Evolutionary conservation across 306 rosid genomes (phyloP).

Genomic region (Citrullus amarus): DNA sequence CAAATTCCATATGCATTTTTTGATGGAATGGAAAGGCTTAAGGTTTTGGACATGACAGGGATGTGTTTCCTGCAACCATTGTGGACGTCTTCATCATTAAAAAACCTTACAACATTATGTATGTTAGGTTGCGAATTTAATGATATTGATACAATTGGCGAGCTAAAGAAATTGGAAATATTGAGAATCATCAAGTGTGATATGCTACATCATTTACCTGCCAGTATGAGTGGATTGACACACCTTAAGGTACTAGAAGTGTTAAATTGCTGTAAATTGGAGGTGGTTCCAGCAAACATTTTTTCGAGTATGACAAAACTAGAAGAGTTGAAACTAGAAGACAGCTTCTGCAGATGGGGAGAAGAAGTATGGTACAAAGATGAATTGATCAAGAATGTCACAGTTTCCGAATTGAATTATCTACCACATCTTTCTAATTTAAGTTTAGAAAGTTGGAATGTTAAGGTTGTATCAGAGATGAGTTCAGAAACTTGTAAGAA

Average conservation of each 20-base stretch:
- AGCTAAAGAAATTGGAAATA: neutral
- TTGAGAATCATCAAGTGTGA: neutral
- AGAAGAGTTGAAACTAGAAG: constrained; percentile 3
- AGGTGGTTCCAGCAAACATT: constrained; percentile 1
- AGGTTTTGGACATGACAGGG: neutral
- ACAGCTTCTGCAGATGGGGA: neutral
- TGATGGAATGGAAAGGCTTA: neutral
- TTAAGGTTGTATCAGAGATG: neutral
- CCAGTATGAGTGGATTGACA: neutral
- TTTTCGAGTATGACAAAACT: neutral
- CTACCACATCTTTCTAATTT: neutral
- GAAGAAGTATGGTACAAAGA: neutral
- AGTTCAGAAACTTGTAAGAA: neutral
- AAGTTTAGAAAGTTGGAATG: neutral
- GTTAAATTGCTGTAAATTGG: neutral
- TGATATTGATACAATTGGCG: neutral
- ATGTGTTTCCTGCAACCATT: neutral
- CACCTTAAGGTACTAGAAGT: neutral
- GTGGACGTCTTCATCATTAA: neutral
- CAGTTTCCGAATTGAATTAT: neutral
- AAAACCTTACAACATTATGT: constrained; percentile 4
- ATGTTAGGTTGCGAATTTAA: neutral
- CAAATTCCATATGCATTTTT: neutral
- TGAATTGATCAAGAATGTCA: neutral
- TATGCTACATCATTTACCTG: neutral